Percentiles rank a stretch among this genome's conserved stretches.
These are phyloP conservation scores for Themeda triandra DNA, from an alignment of 176 grass and related monocot species.

Conservation along the genomic window DNA sequence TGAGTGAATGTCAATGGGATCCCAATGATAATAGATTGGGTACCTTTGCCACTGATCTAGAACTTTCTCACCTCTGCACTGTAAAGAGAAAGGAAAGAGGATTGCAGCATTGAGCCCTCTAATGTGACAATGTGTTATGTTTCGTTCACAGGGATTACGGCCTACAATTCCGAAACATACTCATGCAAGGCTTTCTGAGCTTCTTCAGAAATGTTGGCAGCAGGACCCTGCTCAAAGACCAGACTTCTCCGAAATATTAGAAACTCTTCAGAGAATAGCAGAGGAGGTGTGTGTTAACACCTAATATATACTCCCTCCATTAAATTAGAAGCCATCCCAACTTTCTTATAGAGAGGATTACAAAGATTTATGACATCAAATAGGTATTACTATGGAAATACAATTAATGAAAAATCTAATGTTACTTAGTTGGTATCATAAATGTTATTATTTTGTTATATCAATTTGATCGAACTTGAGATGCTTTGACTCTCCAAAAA, in stretches of 20 bases:
- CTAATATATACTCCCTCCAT: neutral
- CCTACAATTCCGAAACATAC: slow-evolving; percentile 86
- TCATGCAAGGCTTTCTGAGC: slow-evolving; percentile 63
- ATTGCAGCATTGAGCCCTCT: neutral
- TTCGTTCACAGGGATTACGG: slow-evolving; percentile 66
- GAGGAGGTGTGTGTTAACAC: slow-evolving; percentile 54
- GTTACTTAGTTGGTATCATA: no score
- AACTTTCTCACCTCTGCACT: neutral
- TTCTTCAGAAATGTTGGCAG: slow-evolving; percentile 91
- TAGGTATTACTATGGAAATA: no score
- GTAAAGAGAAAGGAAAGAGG: neutral
- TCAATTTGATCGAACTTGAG: no score
- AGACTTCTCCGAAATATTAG: slow-evolving; percentile 82
- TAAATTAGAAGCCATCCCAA: no score
- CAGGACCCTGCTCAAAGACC: slow-evolving; percentile 71
- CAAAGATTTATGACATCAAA: no score
- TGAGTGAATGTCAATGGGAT: neutral
- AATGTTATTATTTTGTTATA: no score
- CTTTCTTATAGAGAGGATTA: no score
- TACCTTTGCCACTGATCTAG: neutral
- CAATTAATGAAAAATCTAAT: no score
- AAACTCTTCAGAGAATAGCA: slow-evolving; percentile 59
- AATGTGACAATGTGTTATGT: slow-evolving; percentile 1
- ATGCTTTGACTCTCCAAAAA: no score
- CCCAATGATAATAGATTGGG: neutral